A percentile compares a stretch with the other conserved stretches of the same genome.
These are phyloP conservation scores for Pseudopithomyces maydicus DNA, from an alignment of 2,329 filamentous ascomycete species.

Conservation along the genomic window DNA sequence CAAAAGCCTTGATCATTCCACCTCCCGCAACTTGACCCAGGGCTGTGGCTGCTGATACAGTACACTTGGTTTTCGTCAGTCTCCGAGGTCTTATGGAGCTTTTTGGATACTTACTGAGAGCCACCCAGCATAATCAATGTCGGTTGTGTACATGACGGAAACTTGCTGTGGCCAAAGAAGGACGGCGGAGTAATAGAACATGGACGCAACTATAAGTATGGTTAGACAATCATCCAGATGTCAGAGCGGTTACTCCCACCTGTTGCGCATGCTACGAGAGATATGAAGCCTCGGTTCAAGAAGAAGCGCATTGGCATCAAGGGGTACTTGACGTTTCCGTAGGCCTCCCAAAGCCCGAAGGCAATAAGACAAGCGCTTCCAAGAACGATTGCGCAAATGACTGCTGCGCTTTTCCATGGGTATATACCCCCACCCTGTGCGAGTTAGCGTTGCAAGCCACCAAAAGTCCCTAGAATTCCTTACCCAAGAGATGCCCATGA, in stretches of 20 bases:
- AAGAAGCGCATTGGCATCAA: slow-evolving; percentile 23
- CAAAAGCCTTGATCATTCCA: slow-evolving; percentile 16
- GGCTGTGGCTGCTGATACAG: slow-evolving; percentile 17
- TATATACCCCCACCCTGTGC: slow-evolving; percentile 34
- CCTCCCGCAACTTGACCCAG: slow-evolving; percentile 19
- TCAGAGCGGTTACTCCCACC: slow-evolving; percentile 1
- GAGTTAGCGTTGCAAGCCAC: background rate
- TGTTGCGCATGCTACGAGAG: slow-evolving; percentile 17
- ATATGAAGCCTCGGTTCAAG: slow-evolving; percentile 15
- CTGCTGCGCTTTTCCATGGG: slow-evolving; percentile 32
- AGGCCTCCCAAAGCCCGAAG: slow-evolving; percentile 18
- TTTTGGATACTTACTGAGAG: slow-evolving; percentile 8
- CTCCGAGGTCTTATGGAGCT: background rate
- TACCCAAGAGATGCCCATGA: slow-evolving; percentile 20
- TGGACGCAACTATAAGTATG: slow-evolving; percentile 7
- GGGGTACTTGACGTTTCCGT: slow-evolving; percentile 16
- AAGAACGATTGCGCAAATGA: slow-evolving; percentile 32
- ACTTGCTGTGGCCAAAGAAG: slow-evolving; percentile 22
- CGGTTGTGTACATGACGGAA: slow-evolving; percentile 16
- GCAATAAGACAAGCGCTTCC: slow-evolving; percentile 26
- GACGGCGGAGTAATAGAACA: slow-evolving; percentile 17
- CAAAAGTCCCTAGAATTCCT: background rate
- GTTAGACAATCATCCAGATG: background rate
- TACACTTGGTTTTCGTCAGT: slow-evolving; percentile 13
- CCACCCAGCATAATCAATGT: slow-evolving; percentile 19